Evolutionary conservation across 345 rosid genomes (phyloP).

Genomic region (Dimocarpus longan): DNA sequence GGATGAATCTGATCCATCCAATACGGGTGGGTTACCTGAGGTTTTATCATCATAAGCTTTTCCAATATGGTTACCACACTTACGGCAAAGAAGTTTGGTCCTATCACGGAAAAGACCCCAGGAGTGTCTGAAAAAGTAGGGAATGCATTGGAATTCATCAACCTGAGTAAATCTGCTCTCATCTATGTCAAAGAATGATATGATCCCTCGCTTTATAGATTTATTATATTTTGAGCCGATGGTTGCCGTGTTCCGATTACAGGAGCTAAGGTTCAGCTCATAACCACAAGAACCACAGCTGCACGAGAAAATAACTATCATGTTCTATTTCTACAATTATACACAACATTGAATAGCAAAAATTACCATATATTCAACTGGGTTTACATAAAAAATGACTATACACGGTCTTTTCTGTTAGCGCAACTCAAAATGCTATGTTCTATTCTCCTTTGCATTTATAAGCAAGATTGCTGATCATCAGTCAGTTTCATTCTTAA

Average conservation of each 20-base stretch:
- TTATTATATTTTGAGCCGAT: slow-evolving; percentile 91
- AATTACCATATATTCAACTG: not conserved
- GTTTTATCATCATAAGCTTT: slow-evolving; percentile 56
- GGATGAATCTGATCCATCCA: slow-evolving; percentile 51
- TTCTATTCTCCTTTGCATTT: not conserved
- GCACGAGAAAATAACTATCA: slow-evolving; percentile 31
- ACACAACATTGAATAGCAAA: slow-evolving; percentile 2
- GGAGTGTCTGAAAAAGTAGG: slow-evolving; percentile 60
- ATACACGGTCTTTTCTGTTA: not conserved
- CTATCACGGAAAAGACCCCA: slow-evolving; percentile 69
- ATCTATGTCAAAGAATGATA: slow-evolving; percentile 77
- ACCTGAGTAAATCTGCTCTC: slow-evolving; percentile 86
- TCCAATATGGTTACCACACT: slow-evolving; percentile 82
- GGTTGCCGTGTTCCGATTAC: slow-evolving; percentile 75
- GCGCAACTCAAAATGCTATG: not conserved
- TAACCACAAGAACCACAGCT: slow-evolving; percentile 96
- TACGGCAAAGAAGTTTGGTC: slow-evolving; percentile 92
- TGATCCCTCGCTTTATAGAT: slow-evolving; percentile 88
- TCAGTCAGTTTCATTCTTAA: not conserved
- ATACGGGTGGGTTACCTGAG: slow-evolving; percentile 44
- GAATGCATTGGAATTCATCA: slow-evolving; percentile 83
- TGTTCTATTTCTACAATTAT: slow-evolving; percentile 11
- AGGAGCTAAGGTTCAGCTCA: slow-evolving; percentile 86
- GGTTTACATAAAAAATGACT: not conserved
- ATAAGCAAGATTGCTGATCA: slow-evolving; percentile 1